Evolutionary conservation across 1,284 basidiomycete genomes (phyloP).

Genomic region (Chiua sp.): DNA sequence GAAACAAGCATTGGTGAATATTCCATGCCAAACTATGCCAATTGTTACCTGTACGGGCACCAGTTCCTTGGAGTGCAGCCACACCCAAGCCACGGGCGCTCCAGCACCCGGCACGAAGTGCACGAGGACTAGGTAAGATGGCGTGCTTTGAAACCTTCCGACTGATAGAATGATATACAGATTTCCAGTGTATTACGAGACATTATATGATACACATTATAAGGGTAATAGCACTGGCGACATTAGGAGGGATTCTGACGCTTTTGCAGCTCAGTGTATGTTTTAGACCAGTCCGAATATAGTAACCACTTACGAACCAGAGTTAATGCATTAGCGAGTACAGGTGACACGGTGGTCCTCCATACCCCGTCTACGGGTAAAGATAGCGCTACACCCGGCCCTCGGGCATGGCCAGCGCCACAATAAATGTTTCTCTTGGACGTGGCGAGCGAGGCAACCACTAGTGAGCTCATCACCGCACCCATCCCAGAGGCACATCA

Average conservation of each 20-base stretch:
- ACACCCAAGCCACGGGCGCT: neutral
- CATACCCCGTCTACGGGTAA: slow-evolving; percentile 29
- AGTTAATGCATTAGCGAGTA: neutral
- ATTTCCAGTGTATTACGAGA: neutral
- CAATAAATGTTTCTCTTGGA: slow-evolving; percentile 29
- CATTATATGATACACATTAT: neutral
- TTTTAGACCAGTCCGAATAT: neutral
- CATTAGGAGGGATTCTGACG: neutral
- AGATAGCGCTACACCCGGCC: slow-evolving; percentile 7
- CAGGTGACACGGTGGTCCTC: slow-evolving; percentile 17
- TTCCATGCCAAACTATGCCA: neutral
- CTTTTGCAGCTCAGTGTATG: slow-evolving; percentile 2
- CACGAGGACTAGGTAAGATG: no score
- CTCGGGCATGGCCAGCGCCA: slow-evolving; percentile 29
- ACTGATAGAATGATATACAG: no score
- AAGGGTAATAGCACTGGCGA: neutral
- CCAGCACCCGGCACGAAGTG: no score
- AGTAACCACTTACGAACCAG: slow-evolving; percentile 6
- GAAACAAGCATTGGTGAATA: no score
- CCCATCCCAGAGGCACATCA: slow-evolving; percentile 18
- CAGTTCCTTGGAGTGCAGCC: neutral
- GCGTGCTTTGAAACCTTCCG: no score
- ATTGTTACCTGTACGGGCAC: neutral
- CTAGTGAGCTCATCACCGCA: slow-evolving; percentile 22
- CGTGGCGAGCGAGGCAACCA: slow-evolving; percentile 22